These are phyloP conservation scores for Quercus robur DNA, from an alignment of 306 rosid genomes.

Conservation along the genomic window DNA sequence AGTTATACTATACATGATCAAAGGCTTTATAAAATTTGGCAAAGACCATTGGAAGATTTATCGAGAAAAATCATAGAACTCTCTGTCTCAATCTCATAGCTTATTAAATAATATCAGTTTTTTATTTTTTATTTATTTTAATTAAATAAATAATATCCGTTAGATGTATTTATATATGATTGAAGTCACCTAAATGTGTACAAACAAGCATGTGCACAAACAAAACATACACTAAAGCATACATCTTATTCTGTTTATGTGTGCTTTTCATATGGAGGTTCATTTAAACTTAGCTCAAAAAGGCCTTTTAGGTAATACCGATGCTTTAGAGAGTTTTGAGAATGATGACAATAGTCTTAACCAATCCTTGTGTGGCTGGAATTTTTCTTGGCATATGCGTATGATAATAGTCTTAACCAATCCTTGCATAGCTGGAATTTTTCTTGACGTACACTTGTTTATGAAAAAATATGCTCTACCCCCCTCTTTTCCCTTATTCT, in stretches of 20 bases:
- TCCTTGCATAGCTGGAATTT: neutral
- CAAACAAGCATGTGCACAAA: neutral
- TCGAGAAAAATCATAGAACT: neutral
- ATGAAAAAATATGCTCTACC: neutral
- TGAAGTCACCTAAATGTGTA: neutral
- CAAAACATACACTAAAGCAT: neutral
- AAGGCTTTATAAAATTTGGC: constrained; percentile 2
- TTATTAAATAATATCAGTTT: neutral
- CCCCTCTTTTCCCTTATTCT: neutral
- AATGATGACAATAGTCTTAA: neutral
- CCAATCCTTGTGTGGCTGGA: neutral
- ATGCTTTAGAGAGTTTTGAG: neutral
- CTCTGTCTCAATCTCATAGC: neutral
- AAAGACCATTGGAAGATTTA: neutral
- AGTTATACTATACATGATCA: neutral
- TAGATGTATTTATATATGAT: neutral
- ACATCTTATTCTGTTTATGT: neutral
- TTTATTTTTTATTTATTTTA: too few relatives aligned
- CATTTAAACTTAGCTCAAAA: neutral
- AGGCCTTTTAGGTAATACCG: neutral
- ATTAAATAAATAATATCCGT: too few relatives aligned
- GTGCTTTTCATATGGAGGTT: neutral
- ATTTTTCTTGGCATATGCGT: neutral
- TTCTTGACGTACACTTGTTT: neutral
- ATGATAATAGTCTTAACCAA: neutral